Evolutionary conservation across 495 filamentous ascomycete species (phyloP).

Genomic region (Penicillium coprophilum): DNA sequence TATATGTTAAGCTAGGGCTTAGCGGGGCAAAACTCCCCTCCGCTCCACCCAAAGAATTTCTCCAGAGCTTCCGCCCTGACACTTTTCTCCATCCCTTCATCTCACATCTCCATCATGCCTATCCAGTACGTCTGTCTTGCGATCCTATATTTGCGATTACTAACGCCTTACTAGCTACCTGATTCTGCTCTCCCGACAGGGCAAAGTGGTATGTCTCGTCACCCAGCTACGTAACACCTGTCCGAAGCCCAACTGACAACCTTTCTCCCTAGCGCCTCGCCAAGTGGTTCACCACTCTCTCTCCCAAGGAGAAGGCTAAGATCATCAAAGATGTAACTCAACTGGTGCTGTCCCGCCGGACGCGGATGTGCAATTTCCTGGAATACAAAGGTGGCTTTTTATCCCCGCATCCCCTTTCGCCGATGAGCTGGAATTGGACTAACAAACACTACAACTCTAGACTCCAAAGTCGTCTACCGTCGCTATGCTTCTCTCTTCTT

Average conservation of each 20-base stretch:
- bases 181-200: conserved; percentile 94
- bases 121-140: conserved; percentile 52
- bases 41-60: conserved; percentile 41
- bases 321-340: conserved; percentile 99
- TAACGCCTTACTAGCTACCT: conserved; percentile 70
- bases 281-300: conserved; percentile 99
- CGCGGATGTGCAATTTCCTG: conserved; percentile 99
- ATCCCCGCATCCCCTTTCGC: conserved; percentile 9
- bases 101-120: conserved; percentile 47
- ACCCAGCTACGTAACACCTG: conserved; percentile 31
- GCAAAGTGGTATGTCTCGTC: conserved; percentile 83
- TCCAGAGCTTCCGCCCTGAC: conserved; percentile 34
- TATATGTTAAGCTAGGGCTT: conserved; percentile 25
- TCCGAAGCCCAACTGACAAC: conserved; percentile 30
- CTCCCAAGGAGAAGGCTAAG: conserved; percentile 98
- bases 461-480: conserved; percentile 97
- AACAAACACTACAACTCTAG: conserved; percentile 44
- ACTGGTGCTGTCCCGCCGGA: conserved; percentile 90
- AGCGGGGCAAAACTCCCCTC: conserved; percentile 33
- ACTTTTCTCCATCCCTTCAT: conserved; percentile 26
- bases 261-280: conserved; percentile 76
- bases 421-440: conserved; percentile 14
- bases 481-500: conserved; percentile 99
- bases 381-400: conserved; percentile 84
- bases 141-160: conserved; percentile 16